phyloP scores from a whole-genome alignment of 345 rosid species.

The Mangifera indica region DNA sequence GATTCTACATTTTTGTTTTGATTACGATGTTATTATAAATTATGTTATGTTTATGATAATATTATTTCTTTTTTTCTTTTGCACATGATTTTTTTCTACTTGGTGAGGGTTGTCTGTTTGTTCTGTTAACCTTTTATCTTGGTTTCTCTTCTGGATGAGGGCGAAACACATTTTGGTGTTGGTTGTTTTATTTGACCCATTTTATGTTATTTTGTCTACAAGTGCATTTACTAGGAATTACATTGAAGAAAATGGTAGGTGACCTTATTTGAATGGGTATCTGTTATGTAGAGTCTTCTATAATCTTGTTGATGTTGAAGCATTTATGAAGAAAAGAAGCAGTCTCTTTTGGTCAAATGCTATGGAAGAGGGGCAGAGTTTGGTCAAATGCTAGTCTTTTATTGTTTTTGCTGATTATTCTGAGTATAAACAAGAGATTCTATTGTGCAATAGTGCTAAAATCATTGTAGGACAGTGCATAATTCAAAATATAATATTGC shows the following conservation, averaged over 20 bases:
- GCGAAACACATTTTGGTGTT: background rate
- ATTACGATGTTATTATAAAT: too few relatives aligned
- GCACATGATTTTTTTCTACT: too few relatives aligned
- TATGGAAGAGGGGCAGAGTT: constrained; percentile 93
- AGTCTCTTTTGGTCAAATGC: constrained; percentile 69
- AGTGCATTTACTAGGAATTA: background rate
- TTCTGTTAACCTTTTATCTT: background rate
- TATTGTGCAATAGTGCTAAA: too few relatives aligned
- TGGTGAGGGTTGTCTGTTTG: too few relatives aligned
- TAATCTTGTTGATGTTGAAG: constrained; percentile 87
- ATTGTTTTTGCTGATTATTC: too few relatives aligned
- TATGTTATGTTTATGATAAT: too few relatives aligned
- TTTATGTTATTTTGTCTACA: background rate
- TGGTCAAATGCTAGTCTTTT: too few relatives aligned
- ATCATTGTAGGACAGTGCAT: too few relatives aligned
- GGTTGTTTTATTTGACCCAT: background rate
- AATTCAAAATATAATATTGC: background rate
- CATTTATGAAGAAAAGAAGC: constrained; percentile 93
- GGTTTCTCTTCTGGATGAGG: background rate
- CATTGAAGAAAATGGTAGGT: background rate
- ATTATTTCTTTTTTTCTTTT: too few relatives aligned
- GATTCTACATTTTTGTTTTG: too few relatives aligned
- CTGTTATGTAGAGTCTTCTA: constrained; percentile 77
- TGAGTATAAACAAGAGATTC: too few relatives aligned
- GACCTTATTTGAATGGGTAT: constrained; percentile 13